Percentiles rank a stretch among this genome's conserved stretches.
These are phyloP conservation scores for Diplodia seriata DNA, from an alignment of 2,329 filamentous ascomycete species.

Conservation along the genomic window DNA sequence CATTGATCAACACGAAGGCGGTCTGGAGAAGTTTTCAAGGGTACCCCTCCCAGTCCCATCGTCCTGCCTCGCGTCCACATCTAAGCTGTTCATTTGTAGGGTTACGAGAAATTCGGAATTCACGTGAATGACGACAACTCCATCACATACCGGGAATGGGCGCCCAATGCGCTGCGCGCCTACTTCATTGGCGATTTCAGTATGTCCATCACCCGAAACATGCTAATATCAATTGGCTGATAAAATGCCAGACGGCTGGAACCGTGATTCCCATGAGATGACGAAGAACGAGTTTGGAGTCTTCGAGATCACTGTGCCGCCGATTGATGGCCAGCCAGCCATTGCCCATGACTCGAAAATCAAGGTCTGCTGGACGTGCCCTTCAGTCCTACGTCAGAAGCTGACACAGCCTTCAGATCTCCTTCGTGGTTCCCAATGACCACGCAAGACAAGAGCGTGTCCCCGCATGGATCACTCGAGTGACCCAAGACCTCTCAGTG, in stretches of 20 bases:
- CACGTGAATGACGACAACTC: constrained; percentile 82
- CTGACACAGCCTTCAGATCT: constrained; percentile 65
- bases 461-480: constrained; percentile 96
- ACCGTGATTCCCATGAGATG: constrained; percentile 84
- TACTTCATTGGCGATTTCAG: constrained; percentile 95
- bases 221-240: constrained; percentile 7
- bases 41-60: constrained; percentile 51
- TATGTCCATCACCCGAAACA: constrained; percentile 53
- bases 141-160: constrained; percentile 94
- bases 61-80: not conserved
- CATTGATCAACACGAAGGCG: constrained; percentile 84
- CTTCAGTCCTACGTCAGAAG: constrained; percentile 29
- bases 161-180: constrained; percentile 83
- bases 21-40: constrained; percentile 88
- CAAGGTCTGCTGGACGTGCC: constrained; percentile 67
- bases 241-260: constrained; percentile 72
- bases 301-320: constrained; percentile 81
- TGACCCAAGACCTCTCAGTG: constrained; percentile 88
- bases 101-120: constrained; percentile 85
- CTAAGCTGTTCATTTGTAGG: constrained; percentile 58
- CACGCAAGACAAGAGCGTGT: constrained; percentile 81
- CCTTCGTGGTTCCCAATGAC: constrained; percentile 78
- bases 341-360: constrained; percentile 95
- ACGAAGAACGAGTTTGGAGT: constrained; percentile 83
- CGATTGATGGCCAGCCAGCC: constrained; percentile 73